A percentile compares a stretch with the other conserved stretches of the same genome.
These are phyloP conservation scores for Posidonia australis DNA, from an alignment of 106 monocot species.

Conservation along the genomic window DNA sequence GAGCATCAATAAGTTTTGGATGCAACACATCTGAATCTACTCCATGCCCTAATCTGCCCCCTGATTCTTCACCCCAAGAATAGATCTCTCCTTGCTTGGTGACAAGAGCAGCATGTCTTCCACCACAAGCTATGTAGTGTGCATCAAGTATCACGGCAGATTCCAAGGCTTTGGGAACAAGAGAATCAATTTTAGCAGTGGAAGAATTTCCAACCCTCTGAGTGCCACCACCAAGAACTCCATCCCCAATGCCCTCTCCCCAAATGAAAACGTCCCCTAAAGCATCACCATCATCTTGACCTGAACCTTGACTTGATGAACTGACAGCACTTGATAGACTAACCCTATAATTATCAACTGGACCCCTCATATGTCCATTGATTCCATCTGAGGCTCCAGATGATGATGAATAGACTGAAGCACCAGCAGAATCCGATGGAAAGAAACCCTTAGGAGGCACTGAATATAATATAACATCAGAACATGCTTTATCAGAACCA, in stretches of 20 bases:
- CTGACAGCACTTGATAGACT: constrained; percentile 96
- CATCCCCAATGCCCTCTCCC: constrained; percentile 95
- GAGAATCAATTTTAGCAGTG: constrained; percentile 56
- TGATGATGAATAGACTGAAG: constrained; percentile 65
- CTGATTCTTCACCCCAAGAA: constrained; percentile 95
- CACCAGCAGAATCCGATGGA: constrained; percentile 44
- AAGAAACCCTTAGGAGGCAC: constrained; percentile 56
- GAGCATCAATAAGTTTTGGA: constrained; percentile 81
- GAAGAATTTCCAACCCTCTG: constrained; percentile 37
- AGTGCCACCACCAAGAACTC: constrained; percentile 62
- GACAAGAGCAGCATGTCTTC: constrained; percentile 72
- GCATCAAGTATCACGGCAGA: constrained; percentile 95
- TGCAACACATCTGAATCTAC: constrained; percentile 86
- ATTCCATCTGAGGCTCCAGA: constrained; percentile 48
- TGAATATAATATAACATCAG: constrained; percentile 48
- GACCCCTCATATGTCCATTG: constrained; percentile 44
- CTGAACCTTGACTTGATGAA: constrained; percentile 98
- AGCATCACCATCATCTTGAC: constrained; percentile 99
- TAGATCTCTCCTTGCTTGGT: constrained; percentile 97
- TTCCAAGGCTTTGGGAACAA: constrained; percentile 80
- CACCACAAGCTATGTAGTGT: constrained; percentile 79
- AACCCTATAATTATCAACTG: constrained; percentile 70
- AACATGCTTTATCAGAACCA: constrained; percentile 61
- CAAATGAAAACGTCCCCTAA: constrained; percentile 95
- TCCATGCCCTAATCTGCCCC: constrained; percentile 88